Evolutionary conservation across 2,329 filamentous ascomycete genomes (phyloP).

Genomic region (Ploettnerulaceae sp.): DNA sequence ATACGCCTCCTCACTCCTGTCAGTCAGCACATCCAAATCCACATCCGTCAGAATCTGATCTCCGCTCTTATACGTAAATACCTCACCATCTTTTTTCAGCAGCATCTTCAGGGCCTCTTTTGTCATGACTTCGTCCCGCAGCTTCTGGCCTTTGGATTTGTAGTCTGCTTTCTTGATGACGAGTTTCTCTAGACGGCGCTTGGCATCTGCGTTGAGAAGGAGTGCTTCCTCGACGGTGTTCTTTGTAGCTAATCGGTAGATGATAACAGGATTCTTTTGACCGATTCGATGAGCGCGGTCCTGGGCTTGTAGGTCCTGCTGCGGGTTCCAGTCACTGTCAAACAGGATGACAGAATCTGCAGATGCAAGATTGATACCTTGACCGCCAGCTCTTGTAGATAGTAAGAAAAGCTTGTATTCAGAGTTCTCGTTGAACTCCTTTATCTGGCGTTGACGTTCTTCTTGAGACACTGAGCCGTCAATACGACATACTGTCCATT

Average conservation of each 20-base stretch:
- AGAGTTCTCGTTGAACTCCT: constrained; percentile 63
- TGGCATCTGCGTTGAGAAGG: constrained; percentile 82
- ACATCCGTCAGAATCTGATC: constrained; percentile 66
- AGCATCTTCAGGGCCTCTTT: constrained; percentile 57
- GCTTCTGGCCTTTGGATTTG: constrained; percentile 60
- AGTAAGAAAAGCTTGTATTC: constrained; percentile 75
- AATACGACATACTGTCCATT: constrained; percentile 82
- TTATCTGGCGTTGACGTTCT: constrained; percentile 65
- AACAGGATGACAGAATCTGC: constrained; percentile 93
- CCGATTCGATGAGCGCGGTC: constrained; percentile 94
- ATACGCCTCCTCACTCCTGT: constrained; percentile 60
- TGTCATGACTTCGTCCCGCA: constrained; percentile 49
- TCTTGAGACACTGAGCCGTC: constrained; percentile 80
- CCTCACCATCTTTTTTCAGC: constrained; percentile 66
- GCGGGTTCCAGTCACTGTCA: constrained; percentile 89
- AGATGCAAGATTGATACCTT: constrained; percentile 88
- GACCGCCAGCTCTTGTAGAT: constrained; percentile 85
- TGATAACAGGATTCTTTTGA: constrained; percentile 84
- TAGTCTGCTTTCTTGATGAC: constrained; percentile 94
- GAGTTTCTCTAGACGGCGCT: constrained; percentile 85
- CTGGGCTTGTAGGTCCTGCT: constrained; percentile 94
- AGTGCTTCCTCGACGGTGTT: constrained; percentile 88
- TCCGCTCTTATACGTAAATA: constrained; percentile 54
- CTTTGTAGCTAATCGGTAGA: constrained; percentile 90
- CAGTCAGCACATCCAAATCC: constrained; percentile 74